A percentile compares a stretch with the other conserved stretches of the same genome.
phyloP scores from a whole-genome alignment of 129 eudicot species.

The Ambrosia trifida region DNA sequence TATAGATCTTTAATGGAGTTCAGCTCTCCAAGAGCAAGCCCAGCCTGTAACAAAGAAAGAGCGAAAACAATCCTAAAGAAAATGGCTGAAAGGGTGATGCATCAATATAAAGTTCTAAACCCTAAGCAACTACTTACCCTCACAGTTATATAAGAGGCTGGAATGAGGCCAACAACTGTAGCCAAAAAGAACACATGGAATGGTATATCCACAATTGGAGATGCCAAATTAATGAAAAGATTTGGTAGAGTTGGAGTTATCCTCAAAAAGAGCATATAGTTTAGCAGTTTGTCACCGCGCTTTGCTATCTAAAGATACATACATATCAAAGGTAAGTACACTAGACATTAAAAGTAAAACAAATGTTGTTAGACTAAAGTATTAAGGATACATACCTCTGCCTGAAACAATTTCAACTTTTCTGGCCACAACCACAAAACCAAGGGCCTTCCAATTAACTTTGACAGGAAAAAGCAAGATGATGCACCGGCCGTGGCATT shows the following conservation, averaged over 20 bases:
- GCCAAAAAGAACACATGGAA: constrained; percentile 87
- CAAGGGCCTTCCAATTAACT: constrained; percentile 88
- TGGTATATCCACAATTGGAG: constrained; percentile 94
- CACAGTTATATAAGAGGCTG: constrained; percentile 89
- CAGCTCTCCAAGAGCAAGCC: constrained; percentile 93
- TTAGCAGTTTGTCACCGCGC: constrained; percentile 77
- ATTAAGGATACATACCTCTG: constrained; percentile 46
- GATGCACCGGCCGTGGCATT: constrained; percentile 99
- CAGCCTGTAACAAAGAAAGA: constrained; percentile 56
- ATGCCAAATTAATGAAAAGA: constrained; percentile 92
- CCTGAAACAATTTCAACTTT: constrained; percentile 76
- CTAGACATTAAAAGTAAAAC: neutral
- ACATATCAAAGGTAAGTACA: constrained; percentile 16
- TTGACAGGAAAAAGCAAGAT: constrained; percentile 86
- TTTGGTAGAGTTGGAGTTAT: constrained; percentile 91
- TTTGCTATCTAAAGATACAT: constrained; percentile 77
- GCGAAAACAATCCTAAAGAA: constrained; percentile 2
- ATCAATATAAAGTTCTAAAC: neutral
- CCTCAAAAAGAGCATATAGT: constrained; percentile 90
- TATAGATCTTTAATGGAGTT: constrained; percentile 89
- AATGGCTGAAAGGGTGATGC: neutral
- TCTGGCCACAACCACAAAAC: constrained; percentile 96
- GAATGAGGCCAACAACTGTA: constrained; percentile 85
- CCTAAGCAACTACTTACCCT: constrained; percentile 51
- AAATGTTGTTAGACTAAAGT: neutral